Evolutionary conservation across 257 asterid species (phyloP), one percentile per base, ranked within the genome.

Genomic region (Nicotiana attenuata): DNA sequence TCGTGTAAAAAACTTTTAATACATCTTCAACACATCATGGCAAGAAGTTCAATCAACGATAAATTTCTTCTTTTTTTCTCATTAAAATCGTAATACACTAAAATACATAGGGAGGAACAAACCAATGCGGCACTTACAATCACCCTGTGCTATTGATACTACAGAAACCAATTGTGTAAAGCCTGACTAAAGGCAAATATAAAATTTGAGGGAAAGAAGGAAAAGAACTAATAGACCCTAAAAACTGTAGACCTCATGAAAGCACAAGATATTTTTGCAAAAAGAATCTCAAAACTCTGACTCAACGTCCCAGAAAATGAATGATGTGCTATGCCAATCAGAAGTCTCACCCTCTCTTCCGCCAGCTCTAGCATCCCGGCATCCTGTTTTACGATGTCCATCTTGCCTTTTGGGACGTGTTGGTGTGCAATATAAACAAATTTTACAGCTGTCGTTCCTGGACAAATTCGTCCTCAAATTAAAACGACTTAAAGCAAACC

Each of bases 401-500:
- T 52, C 33, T 52, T 76, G 83, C 73, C 64, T 82, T 71, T 76
- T 86, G 64, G 10, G 64, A 52, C 26, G 3, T 60, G 86, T 63
- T 5, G 82, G 83, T 56, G 57, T 78, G 84, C 86, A 26, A 75
- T 85, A 89, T 87, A 83, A 77, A 85, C 90, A 86, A 81, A 65
- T 85, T 84, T 83, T 88, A 88, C 89, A 88, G 73, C 63, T 76
- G 83, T 85, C 67, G 45, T 26, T 65, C 24, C 38, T 50, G 76
- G 77, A 56, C 45, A 52, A 75, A 75, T 22, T 26, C 77, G 65
- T 28, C 63, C 81, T 28, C 67, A 80, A 45, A 68, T 41, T 77
- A 16, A 14, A 60, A 29, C 60, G 59, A 75, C 76, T 91, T 87
- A 93, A 83, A 94, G 90, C 88, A 94, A 91, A 86, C 95, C 97